These are phyloP conservation scores for Brachypodium distachyon DNA, from an alignment of 202 grass and related monocot genomes.

Conservation along the genomic window DNA sequence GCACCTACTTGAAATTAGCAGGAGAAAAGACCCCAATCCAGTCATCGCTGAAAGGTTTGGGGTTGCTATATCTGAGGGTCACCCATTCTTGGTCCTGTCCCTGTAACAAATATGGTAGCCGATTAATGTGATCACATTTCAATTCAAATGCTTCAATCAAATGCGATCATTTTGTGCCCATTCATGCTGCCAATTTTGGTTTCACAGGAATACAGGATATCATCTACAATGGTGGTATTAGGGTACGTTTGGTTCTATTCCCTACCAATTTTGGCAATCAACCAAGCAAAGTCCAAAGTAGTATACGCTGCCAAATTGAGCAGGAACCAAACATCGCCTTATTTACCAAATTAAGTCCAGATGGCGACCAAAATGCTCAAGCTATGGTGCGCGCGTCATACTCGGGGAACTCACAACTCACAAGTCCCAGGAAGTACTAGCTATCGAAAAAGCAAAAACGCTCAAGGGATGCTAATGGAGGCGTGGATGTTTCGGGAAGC, in stretches of 20 bases:
- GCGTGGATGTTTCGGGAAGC: background rate
- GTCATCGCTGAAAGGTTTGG: slow-evolving; percentile 61
- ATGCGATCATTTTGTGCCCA: background rate
- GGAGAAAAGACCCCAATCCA: slow-evolving; percentile 97
- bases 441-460: background rate
- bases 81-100: slow-evolving; percentile 75
- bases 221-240: background rate
- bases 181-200: background rate
- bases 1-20: slow-evolving; percentile 74
- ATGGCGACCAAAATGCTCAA: background rate
- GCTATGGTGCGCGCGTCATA: background rate
- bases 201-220: background rate
- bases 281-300: no score
- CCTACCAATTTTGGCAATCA: no score
- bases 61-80: slow-evolving; percentile 48
- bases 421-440: no score
- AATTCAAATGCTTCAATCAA: background rate
- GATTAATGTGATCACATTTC: background rate
- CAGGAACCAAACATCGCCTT: no score
- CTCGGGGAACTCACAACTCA: background rate
- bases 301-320: no score
- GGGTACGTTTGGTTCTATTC: no score
- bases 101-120: slow-evolving; percentile 11
- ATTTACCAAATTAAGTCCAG: background rate
- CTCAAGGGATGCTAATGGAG: background rate